These are phyloP conservation scores for Babesia ovata DNA, from an alignment of 169 alveolate species.

Conservation along the genomic window DNA sequence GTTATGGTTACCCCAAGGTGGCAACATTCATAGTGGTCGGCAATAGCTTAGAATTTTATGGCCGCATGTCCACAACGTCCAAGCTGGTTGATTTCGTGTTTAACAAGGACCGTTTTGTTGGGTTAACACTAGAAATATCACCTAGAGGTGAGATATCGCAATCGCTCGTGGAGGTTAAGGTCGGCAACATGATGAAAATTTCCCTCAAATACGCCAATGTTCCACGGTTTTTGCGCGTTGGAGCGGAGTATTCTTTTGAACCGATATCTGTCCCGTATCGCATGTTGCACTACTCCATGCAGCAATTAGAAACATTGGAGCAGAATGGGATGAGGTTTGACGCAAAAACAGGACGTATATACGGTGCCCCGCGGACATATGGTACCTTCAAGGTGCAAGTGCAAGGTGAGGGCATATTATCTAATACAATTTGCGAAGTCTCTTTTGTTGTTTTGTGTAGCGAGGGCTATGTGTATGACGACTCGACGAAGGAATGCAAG, in stretches of 20 bases:
- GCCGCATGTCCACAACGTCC: conserved; percentile 4
- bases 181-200: conserved; percentile 3
- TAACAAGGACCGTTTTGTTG: conserved; percentile 12
- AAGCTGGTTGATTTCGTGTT: conserved; percentile 39
- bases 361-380: conserved; percentile 8
- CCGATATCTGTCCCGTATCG: conserved; percentile 1
- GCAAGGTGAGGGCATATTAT: conserved; percentile 19
- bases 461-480: conserved; percentile 11
- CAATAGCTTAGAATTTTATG: conserved; percentile 6
- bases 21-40: conserved; percentile 6
- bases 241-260: conserved; percentile 17
- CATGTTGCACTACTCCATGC: background rate
- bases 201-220: conserved; percentile 22
- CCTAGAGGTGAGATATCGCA: conserved; percentile 40
- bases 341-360: conserved; percentile 28
- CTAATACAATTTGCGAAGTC: background rate
- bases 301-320: conserved; percentile 1
- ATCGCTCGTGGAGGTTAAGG: conserved; percentile 28
- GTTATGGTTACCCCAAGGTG: conserved; percentile 17
- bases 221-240: conserved; percentile 6
- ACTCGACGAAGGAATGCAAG: conserved; percentile 12
- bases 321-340: conserved; percentile 32
- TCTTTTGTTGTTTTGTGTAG: conserved; percentile 20
- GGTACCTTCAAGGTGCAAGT: conserved; percentile 11
- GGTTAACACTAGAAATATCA: conserved; percentile 13